Evolutionary conservation across 306 rosid species (phyloP).

Genomic region (Acacia crassicarpa): DNA sequence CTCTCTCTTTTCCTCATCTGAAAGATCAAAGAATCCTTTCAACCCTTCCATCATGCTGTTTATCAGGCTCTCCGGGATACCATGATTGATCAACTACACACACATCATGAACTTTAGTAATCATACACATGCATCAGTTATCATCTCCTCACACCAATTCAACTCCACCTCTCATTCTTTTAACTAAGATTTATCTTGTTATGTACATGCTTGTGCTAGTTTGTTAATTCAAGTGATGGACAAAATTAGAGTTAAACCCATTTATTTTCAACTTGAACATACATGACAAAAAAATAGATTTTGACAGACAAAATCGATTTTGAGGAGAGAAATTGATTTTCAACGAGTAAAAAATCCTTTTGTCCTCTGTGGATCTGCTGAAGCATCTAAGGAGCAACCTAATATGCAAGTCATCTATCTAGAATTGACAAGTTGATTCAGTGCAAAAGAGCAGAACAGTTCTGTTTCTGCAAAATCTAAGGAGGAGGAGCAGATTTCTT

Average conservation of each 20-base stretch:
- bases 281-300: no score
- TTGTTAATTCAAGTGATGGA: no score
- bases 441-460: neutral
- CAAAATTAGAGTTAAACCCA: neutral
- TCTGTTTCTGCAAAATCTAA: neutral
- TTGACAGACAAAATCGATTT: no score
- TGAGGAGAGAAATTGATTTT: no score
- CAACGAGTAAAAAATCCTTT: no score
- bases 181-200: neutral
- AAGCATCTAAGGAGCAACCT: neutral
- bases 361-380: neutral
- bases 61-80: conserved; percentile 19
- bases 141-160: neutral
- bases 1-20: conserved; percentile 22
- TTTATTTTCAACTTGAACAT: no score
- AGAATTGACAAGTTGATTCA: neutral
- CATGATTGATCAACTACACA: conserved; percentile 8
- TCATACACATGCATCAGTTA: neutral
- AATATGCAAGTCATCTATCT: neutral
- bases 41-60: conserved; percentile 10
- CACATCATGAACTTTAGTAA: neutral
- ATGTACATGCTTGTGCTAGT: neutral
- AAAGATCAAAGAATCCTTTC: neutral
- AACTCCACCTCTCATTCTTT: neutral
- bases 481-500: neutral